Percentiles rank a stretch among this genome's conserved stretches.
Conservation (phyloP, 495 filamentous ascomycete species). For the Penicillium desertorum region DNA sequence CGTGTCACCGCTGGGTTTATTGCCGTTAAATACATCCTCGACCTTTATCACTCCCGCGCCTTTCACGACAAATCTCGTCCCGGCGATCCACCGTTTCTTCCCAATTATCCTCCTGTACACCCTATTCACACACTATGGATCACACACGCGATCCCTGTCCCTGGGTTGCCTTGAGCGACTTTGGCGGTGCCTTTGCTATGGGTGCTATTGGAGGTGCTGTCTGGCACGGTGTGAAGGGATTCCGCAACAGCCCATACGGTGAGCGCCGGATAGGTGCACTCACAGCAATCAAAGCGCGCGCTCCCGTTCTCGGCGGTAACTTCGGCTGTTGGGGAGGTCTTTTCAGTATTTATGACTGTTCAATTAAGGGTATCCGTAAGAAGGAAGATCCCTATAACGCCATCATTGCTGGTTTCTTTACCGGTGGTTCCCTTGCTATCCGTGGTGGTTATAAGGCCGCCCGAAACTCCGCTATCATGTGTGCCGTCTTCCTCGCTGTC, state of each 20-base stretch:
- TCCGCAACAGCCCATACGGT: constrained; percentile 83
- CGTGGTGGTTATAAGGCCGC: constrained; percentile 86
- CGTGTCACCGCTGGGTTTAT: background rate
- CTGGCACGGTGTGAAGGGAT: constrained; percentile 98
- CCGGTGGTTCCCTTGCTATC: constrained; percentile 85
- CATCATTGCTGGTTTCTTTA: constrained; percentile 95
- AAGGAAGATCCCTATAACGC: constrained; percentile 98
- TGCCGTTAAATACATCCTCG: background rate
- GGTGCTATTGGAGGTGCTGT: constrained; percentile 90
- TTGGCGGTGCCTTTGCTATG: constrained; percentile 97
- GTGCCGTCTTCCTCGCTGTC: constrained; percentile 87
- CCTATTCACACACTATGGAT: constrained; percentile 61
- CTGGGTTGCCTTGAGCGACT: constrained; percentile 94
- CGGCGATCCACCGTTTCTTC: background rate
- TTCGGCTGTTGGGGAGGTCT: constrained; percentile 97
- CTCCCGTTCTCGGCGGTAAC: constrained; percentile 94
- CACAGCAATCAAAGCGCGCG: constrained; percentile 95
- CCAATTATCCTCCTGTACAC: background rate
- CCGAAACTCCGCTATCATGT: constrained; percentile 92
- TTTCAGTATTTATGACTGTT: constrained; percentile 93
- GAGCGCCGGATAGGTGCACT: constrained; percentile 93
- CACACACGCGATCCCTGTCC: constrained; percentile 95
- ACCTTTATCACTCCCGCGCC: background rate
- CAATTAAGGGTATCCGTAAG: constrained; percentile 91
- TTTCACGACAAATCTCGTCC: background rate